Base-by-base conservation (phyloP, 1,284 basidiomycete species). In the Irpex sp. region DNA sequence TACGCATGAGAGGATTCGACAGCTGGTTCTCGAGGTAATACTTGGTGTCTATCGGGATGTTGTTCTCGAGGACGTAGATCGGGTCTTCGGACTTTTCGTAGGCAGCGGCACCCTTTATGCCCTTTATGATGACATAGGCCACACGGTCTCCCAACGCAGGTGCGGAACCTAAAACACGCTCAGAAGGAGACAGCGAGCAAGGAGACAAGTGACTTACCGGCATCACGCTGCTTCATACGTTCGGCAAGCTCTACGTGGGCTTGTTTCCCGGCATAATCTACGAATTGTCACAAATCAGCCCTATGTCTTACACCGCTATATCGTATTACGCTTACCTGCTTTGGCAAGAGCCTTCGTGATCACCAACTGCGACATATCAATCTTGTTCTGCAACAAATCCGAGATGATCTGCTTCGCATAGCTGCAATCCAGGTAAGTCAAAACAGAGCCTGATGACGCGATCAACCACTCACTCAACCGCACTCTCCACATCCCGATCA, bases 1-100 rank as follows among this genome's bases (percentile, higher is more conserved):
- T 98, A 64, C 95, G 84, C 87, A 98, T 85, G 2, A 98, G 79
- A 5, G 95, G 95, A 73, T 98, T 98, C 0, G 94, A 93, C 0
- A 98, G 83, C 71, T 98, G 95, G 68, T 97, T 97, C 60, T 98
- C 96, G 58, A 98, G 83, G 71, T 98, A 98, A 72, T 98, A 97
- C 69, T 92, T 90, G 2, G 96, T 98, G 72, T 98, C 95, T 63
- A 98, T 95, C 0, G 95, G 95, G 48, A 98, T 86, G 70, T 94
- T 98, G 75, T 98, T 93, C 73, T 98, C 95, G 19, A 98, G 82
- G 6, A 98, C 95, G 68, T 93, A 98, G 59, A 98, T 82, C 0
- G 95, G 95, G 70, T 98, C 95, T 72, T 98, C 95, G 0, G 95
- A 96, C 73, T 97, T 97, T 72, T 98, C 96, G 67, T 96, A 98